Evolutionary conservation across 2,329 filamentous ascomycete genomes (phyloP).

Genomic region (Dothidotthia symphoricarpi): DNA sequence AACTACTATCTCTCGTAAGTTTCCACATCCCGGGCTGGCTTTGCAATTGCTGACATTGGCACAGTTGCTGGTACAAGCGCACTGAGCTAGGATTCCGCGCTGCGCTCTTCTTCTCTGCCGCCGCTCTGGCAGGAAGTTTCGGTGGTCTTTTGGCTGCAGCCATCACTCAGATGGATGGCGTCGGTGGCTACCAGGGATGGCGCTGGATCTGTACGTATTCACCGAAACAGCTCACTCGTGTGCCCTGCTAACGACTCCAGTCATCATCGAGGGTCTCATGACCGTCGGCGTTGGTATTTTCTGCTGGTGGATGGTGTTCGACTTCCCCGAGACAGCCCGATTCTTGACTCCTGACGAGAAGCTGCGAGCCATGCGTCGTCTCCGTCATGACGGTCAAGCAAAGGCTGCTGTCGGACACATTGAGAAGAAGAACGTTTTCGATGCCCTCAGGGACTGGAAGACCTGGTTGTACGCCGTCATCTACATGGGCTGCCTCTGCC

Average conservation of each 20-base stretch:
- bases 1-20: conserved; percentile 58
- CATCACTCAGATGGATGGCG: conserved; percentile 61
- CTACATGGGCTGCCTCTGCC: conserved; percentile 60
- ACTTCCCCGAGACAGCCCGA: conserved; percentile 60
- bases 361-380: conserved; percentile 59
- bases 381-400: conserved; percentile 68
- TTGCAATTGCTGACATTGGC: conserved; percentile 6
- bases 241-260: conserved; percentile 17
- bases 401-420: conserved; percentile 55
- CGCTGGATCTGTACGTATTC: conserved; percentile 38
- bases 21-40: background rate
- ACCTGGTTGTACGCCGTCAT: conserved; percentile 57
- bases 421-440: conserved; percentile 41
- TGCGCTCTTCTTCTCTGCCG: conserved; percentile 60
- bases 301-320: conserved; percentile 60
- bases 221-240: background rate
- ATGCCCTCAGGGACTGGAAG: conserved; percentile 50
- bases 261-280: conserved; percentile 40
- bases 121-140: conserved; percentile 59
- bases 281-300: conserved; percentile 39
- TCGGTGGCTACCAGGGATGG: conserved; percentile 47
- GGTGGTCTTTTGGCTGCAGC: conserved; percentile 57
- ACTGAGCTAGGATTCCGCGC: conserved; percentile 55
- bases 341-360: conserved; percentile 57
- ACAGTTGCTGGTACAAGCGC: conserved; percentile 54